phyloP scores from a whole-genome alignment of 352 stramenopile genomes.

The Globisporangium okanoganense region DNA sequence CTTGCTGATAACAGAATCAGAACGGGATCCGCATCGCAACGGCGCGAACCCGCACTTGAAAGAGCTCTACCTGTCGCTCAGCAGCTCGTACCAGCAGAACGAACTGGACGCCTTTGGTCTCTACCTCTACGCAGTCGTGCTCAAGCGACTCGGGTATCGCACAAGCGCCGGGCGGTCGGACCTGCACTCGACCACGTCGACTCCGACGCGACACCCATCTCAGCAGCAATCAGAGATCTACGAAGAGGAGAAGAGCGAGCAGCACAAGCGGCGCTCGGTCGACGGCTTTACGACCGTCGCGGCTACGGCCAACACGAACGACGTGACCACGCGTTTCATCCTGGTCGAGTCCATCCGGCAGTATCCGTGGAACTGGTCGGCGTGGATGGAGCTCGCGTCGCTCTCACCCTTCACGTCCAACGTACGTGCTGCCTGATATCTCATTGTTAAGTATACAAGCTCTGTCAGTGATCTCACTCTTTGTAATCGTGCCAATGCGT shows the following conservation, averaged over 20 bases:
- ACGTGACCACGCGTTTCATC: slow-evolving; percentile 60
- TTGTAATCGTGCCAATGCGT: slow-evolving; percentile 13
- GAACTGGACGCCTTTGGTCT: slow-evolving; percentile 69
- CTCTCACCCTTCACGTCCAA: slow-evolving; percentile 62
- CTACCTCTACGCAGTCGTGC: slow-evolving; percentile 78
- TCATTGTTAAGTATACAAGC: too few species aligned
- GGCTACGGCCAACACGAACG: slow-evolving; percentile 23
- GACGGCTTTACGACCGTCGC: slow-evolving; percentile 18
- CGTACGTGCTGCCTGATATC: slow-evolving; percentile 3
- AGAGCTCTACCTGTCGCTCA: slow-evolving; percentile 58
- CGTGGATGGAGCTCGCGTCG: slow-evolving; percentile 93
- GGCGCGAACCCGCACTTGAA: slow-evolving; percentile 69
- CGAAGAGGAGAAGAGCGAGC: slow-evolving; percentile 37
- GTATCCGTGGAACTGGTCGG: slow-evolving; percentile 94
- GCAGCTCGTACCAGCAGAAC: slow-evolving; percentile 40
- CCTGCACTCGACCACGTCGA: slow-evolving; percentile 20
- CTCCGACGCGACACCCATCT: slow-evolving; percentile 28
- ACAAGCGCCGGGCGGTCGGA: slow-evolving; percentile 37
- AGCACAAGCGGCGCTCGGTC: slow-evolving; percentile 17
- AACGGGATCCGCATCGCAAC: slow-evolving; percentile 34
- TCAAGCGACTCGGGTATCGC: slow-evolving; percentile 59
- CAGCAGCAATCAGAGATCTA: slow-evolving; percentile 22
- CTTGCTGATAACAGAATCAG: slow-evolving; percentile 21
- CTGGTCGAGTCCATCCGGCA: slow-evolving; percentile 63
- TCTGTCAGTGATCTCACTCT: neutral